Evolutionary conservation across 73 alveolate species (phyloP).

Genomic region (Paramecium sonneborni): DNA sequence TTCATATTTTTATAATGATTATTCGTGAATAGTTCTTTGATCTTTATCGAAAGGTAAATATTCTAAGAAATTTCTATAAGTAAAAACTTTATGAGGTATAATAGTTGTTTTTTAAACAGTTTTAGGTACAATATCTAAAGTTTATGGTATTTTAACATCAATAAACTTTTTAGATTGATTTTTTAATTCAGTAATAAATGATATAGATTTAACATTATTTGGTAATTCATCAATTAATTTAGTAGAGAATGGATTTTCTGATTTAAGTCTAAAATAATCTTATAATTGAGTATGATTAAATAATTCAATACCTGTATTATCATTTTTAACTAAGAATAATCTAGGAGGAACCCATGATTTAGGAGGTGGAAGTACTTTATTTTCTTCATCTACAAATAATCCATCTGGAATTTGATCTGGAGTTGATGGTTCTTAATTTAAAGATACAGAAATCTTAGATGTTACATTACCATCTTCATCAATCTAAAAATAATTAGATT

Average conservation of each 20-base stretch:
- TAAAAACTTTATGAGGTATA: slow-evolving; percentile 48
- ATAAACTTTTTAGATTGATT: not conserved
- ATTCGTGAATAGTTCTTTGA: slow-evolving; percentile 53
- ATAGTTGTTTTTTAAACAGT: slow-evolving; percentile 68
- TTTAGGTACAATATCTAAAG: slow-evolving; percentile 72
- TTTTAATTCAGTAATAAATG: slow-evolving; percentile 55
- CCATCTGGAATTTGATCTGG: slow-evolving; percentile 84
- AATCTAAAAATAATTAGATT: slow-evolving; percentile 68
- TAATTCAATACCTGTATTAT: slow-evolving; percentile 76
- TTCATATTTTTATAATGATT: slow-evolving; percentile 63
- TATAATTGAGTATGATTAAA: slow-evolving; percentile 72
- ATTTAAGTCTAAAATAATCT: slow-evolving; percentile 74
- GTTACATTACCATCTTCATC: slow-evolving; percentile 65
- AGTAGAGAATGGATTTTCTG: slow-evolving; percentile 51
- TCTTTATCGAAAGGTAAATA: slow-evolving; percentile 58
- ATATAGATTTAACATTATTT: slow-evolving; percentile 37
- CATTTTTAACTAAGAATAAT: slow-evolving; percentile 73
- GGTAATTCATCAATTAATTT: slow-evolving; percentile 57
- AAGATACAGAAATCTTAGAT: slow-evolving; percentile 55
- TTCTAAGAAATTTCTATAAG: slow-evolving; percentile 63
- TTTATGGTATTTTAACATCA: slow-evolving; percentile 69
- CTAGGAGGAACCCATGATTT: slow-evolving; percentile 79
- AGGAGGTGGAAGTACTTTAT: slow-evolving; percentile 86
- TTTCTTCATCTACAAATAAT: slow-evolving; percentile 80
- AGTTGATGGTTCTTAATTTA: slow-evolving; percentile 75